phyloP scores from a whole-genome alignment of 805 yeast genomes.

The Candida tammaniensis region DNA sequence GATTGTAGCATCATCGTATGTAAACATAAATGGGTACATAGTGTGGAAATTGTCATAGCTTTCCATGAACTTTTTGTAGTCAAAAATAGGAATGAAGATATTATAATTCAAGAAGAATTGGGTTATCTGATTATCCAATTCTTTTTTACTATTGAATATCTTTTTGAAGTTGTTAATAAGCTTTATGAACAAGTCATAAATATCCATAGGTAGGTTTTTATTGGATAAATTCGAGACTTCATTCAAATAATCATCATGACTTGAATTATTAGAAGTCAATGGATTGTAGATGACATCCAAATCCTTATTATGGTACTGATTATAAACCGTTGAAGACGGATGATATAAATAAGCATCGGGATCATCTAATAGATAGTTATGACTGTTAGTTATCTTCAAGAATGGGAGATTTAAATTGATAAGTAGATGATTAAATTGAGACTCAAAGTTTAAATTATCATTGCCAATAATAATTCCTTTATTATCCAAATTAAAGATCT shows the following conservation, averaged over 20 bases:
- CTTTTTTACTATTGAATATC: slow-evolving; percentile 32
- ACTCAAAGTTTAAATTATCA: slow-evolving; percentile 44
- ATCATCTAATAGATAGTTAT: slow-evolving; percentile 39
- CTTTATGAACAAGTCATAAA: slow-evolving; percentile 42
- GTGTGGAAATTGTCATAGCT: slow-evolving; percentile 48
- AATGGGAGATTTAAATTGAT: slow-evolving; percentile 43
- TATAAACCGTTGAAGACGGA: slow-evolving; percentile 35
- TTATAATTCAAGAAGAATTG: slow-evolving; percentile 53
- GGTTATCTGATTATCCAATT: slow-evolving; percentile 46
- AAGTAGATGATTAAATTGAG: slow-evolving; percentile 43
- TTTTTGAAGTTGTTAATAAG: slow-evolving; percentile 43
- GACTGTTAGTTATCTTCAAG: slow-evolving; percentile 42
- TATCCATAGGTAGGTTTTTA: slow-evolving; percentile 34
- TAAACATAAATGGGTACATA: slow-evolving; percentile 47
- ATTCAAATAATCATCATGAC: slow-evolving; percentile 16
- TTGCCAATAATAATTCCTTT: slow-evolving; percentile 45
- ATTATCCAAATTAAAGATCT: slow-evolving; percentile 40
- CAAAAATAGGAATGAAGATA: slow-evolving; percentile 53
- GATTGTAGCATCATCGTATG: slow-evolving; percentile 44
- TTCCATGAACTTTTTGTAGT: slow-evolving; percentile 51
- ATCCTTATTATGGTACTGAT: slow-evolving; percentile 34
- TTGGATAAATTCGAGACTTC: slow-evolving; percentile 15
- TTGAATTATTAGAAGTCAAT: slow-evolving; percentile 26
- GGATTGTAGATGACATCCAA: slow-evolving; percentile 40
- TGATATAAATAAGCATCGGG: slow-evolving; percentile 42